Base-by-base conservation (phyloP, 2,329 filamentous ascomycete genomes). In the Verticillium klebahnii region DNA sequence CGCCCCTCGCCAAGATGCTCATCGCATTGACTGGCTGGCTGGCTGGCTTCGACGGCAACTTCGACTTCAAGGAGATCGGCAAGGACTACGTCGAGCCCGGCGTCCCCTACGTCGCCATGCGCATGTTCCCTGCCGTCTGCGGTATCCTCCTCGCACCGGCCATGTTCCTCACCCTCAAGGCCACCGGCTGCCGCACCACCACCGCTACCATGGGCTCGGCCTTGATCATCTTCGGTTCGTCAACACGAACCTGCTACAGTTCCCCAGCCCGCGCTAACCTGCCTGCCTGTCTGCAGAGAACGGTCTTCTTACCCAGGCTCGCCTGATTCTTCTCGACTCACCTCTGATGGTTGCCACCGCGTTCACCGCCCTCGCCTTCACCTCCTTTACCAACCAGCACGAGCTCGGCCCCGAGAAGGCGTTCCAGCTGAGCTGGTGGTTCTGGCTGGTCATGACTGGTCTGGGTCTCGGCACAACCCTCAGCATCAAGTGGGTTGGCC, bases 61-160 rank as follows among this genome's bases (percentile, higher is more conserved):
- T 99, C 74, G 95, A 98, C 76, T 99, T 99, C 83, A 99, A 98
- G 82, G 93, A 99, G 69, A 99, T 99, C 77, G 95, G 95, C 77
- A 97, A 98, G 80, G 95, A 99, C 76, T 99, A 99, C 74, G 75
- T 98, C 66, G 95, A 97, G 78, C 93, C 95, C 3, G 87, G 88
- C 60, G 95, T 99, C 60, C 95, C 95, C 54, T 99, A 99, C 77
- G 95, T 99, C 61, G 91, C 95, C 61, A 99, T 99, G 95, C 90
- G 95, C 74, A 78, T 98, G 78, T 87, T 97, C 68, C 94, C 95
- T 45, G 95, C 95, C 61, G 80, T 98, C 67, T 89, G 93, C 69
- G 95, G 95, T 73, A 89, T 98, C 63, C 77, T 96, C 61, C 86
- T 96, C 40, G 92, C 96, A 59, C 94, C 95, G 12, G 91, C 88